Evolutionary conservation across 1,284 basidiomycete species (phyloP).

Genomic region (Sporisorium scitamineum): DNA sequence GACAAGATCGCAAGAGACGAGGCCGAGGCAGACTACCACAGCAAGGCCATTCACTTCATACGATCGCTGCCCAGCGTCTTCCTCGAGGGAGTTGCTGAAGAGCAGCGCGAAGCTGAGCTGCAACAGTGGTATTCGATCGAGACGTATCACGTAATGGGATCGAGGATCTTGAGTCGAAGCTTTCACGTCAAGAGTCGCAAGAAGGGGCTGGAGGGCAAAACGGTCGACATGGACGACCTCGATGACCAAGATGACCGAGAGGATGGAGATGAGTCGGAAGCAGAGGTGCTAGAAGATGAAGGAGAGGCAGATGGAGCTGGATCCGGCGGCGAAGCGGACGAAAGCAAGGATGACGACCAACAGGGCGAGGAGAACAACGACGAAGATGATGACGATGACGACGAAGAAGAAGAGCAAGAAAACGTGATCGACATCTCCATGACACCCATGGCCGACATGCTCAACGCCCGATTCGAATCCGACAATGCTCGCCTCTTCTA

Average conservation of each 20-base stretch:
- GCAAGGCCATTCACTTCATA: constrained; percentile 70
- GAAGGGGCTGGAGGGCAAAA: constrained; percentile 42
- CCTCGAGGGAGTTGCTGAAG: constrained; percentile 29
- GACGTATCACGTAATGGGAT: constrained; percentile 89
- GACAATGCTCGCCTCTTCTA: constrained; percentile 80
- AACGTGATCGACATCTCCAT: constrained; percentile 81
- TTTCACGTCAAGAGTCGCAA: constrained; percentile 76
- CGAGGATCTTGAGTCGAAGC: constrained; percentile 89
- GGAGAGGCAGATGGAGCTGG: constrained; percentile 28
- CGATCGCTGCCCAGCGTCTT: constrained; percentile 49
- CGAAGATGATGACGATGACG: constrained; percentile 23
- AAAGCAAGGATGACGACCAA: constrained; percentile 17
- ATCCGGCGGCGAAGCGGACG: constrained; percentile 23
- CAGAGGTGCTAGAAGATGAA: constrained; percentile 55
- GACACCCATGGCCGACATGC: constrained; percentile 96
- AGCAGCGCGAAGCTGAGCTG: constrained; percentile 19
- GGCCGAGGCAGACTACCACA: constrained; percentile 80
- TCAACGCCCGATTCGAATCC: constrained; percentile 66
- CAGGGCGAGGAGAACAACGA: constrained; percentile 14
- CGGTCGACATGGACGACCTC: constrained; percentile 56
- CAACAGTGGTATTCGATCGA: constrained; percentile 77
- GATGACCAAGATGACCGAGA: constrained; percentile 60
- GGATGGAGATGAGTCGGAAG: constrained; percentile 37
- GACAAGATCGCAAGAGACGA: constrained; percentile 88
- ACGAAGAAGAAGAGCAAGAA: constrained; percentile 48